Base-by-base conservation (phyloP, 129 eudicot species). In the Pseudognaphalium luteoalbum region DNA sequence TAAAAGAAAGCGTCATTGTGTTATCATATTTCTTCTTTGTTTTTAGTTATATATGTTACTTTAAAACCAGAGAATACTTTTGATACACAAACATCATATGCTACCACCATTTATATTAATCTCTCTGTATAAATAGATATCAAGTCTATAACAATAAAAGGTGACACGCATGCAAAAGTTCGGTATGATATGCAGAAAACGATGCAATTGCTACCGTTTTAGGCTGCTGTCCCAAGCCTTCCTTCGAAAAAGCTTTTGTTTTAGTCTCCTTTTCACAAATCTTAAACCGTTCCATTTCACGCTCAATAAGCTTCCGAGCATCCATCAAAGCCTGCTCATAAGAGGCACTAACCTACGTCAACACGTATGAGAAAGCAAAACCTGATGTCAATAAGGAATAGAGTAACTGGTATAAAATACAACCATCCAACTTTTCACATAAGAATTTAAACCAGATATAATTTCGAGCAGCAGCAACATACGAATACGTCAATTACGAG, bases 271-370 rank as follows among this genome's bases (percentile, higher is more conserved):
- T 92, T 68, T 92, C 98, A 83, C 98, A 92, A 68, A 92, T 92
- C 81, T 90, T 92, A 80, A 92, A 92, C 39, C 96, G 83, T 83
- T 92, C 98, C 98, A 92, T 92, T 82, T 92, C 98, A 64, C 91
- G 88, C 82, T 92, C 98, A 67, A 92, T 92, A 37, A 73, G 91
- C 85, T 90, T 92, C 16, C 98, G 94, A 41, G 98, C 90, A 78
- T 90, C 98, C 96, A 88, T 85, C 83, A 92, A 91, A 86, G 96
- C 96, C 94, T 92, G 96, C 99, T 95, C 99, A 91, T 95, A 95
- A 89, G 97, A 89, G 85, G 99, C 99, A 95, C 99, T 95, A 87
- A 95, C 99, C 99, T 95, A 95, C 87, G 94, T 91, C 96, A 91
- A 91, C 86, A 87, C 52, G 81, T 85, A 78, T 83, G 77, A 88